Percentiles rank a stretch among this genome's conserved stretches.
These are phyloP conservation scores for Hapsidospora chrysogenum DNA, from an alignment of 495 filamentous ascomycete genomes.

Conservation along the genomic window DNA sequence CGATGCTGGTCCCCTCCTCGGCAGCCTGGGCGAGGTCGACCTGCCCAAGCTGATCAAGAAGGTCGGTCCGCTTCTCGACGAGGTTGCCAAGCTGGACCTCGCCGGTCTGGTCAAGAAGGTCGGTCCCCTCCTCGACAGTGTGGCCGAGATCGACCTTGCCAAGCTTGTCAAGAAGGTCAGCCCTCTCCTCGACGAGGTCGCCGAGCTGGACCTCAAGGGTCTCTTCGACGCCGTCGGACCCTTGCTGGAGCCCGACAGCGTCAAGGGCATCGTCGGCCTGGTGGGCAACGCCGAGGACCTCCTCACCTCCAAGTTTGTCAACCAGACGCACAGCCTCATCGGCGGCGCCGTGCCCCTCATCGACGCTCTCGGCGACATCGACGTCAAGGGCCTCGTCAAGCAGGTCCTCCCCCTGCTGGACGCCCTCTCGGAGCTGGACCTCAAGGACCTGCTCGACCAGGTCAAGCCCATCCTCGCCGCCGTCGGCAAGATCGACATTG, in stretches of 20 bases:
- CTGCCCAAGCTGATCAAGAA: background rate
- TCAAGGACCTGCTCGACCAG: constrained; percentile 2
- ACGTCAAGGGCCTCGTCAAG: constrained; percentile 15
- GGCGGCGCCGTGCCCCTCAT: constrained; percentile 17
- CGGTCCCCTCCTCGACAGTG: constrained; percentile 14
- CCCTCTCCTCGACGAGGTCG: constrained; percentile 17
- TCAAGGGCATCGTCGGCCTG: constrained; percentile 21
- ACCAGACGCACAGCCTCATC: constrained; percentile 19
- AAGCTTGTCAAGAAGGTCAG: constrained; percentile 9
- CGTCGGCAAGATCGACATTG: constrained; percentile 19
- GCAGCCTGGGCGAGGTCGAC: background rate
- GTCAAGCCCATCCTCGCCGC: constrained; percentile 15
- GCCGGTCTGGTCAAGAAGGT: constrained; percentile 17
- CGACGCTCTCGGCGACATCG: constrained; percentile 15
- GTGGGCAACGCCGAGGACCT: constrained; percentile 24
- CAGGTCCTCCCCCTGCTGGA: constrained; percentile 9
- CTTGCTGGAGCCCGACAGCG: constrained; percentile 17
- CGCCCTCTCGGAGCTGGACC: constrained; percentile 4
- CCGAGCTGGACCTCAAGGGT: constrained; percentile 8
- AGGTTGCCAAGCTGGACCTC: constrained; percentile 13
- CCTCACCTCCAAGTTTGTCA: constrained; percentile 23
- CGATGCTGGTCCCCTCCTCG: constrained; percentile 21
- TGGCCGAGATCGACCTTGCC: background rate
- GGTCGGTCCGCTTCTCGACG: constrained; percentile 2
- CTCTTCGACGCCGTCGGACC: constrained; percentile 2